Base-by-base conservation (phyloP, 148 eudicot genomes). In the Rheum nobile region DNA sequence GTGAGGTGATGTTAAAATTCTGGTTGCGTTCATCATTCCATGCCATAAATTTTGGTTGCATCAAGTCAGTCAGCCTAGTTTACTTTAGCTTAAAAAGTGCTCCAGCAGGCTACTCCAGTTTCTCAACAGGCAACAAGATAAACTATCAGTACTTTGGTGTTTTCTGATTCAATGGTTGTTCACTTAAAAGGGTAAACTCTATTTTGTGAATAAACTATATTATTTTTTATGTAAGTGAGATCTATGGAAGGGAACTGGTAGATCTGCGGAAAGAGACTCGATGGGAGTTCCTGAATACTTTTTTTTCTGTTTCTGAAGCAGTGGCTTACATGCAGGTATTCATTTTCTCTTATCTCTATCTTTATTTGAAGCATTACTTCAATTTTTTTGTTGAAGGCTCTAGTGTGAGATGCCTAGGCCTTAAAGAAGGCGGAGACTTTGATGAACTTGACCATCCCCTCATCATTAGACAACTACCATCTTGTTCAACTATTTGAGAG, bases 281-380 rank as follows among this genome's bases (percentile, higher is more conserved):
- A 31, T 94, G 98, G 98, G 98, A 91, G 76, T 94, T 94, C 81
- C 98, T 94, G 63, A 94, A 91, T 81, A 94, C 98, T 28, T 74
- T 91, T 72, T 94, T 94, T 83, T 94, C 98, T 31, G 98, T 94
- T 75, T 94, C 98, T 44, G 98, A 94, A 86, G 98, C 97, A 59
- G 98, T 94, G 80, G 98, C 97, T 71, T 94, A 84, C 83, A 91
- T 94, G 97, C 98, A 91, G 97, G 98, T 94, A 84, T 65, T 46
- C 39, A 12, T 76, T 75, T 57, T 63, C 50, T 67, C 46, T 67
- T 41, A 67, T 59, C 22, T 54, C 10, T 4, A 9, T 55, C 63
- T 8, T 28, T 57, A 26, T 55, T 22, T 24, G 29, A 55, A 24
- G 67, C 67, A 59, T 54, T 22, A 54, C 17, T 28, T 28, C 2